phyloP scores from a whole-genome alignment of 495 filamentous ascomycete genomes.

The Talaromyces adpressus region DNA sequence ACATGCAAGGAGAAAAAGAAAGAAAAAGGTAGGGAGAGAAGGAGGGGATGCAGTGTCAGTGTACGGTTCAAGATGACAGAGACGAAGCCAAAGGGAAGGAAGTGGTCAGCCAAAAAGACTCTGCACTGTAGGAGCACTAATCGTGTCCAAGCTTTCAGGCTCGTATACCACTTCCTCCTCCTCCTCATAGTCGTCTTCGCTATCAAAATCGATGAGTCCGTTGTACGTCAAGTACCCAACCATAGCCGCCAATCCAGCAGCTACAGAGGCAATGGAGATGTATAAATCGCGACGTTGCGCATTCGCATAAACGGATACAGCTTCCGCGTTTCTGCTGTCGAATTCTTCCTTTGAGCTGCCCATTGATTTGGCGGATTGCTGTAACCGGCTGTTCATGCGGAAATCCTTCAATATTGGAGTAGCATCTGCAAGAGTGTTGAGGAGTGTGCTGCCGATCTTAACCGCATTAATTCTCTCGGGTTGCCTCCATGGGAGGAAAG shows the following conservation, averaged over 20 bases:
- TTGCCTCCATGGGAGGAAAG: conserved; percentile 29
- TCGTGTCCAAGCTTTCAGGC: conserved; percentile 11
- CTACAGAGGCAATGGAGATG: conserved; percentile 30
- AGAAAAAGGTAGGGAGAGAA: neutral
- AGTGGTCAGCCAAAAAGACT: neutral
- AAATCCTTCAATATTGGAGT: conserved; percentile 33
- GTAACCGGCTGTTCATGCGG: conserved; percentile 28
- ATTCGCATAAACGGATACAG: conserved; percentile 20
- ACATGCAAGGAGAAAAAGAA: neutral
- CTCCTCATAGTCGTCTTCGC: conserved; percentile 3
- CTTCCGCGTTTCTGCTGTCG: conserved; percentile 17
- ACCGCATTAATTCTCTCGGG: conserved; percentile 26
- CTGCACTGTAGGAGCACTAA: neutral
- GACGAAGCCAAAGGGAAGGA: neutral
- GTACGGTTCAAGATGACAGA: neutral
- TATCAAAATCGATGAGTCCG: conserved; percentile 18
- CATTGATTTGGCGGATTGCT: conserved; percentile 20
- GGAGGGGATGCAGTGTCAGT: neutral
- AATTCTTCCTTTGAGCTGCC: conserved; percentile 17
- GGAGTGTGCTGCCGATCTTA: conserved; percentile 30
- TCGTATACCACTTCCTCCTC: conserved; percentile 9
- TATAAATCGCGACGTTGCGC: conserved; percentile 29
- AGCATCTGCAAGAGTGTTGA: conserved; percentile 31
- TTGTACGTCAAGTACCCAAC: conserved; percentile 35
- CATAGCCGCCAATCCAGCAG: conserved; percentile 27